Conservation (phyloP, 345 rosid species). For the Cochlearia excelsa region DNA sequence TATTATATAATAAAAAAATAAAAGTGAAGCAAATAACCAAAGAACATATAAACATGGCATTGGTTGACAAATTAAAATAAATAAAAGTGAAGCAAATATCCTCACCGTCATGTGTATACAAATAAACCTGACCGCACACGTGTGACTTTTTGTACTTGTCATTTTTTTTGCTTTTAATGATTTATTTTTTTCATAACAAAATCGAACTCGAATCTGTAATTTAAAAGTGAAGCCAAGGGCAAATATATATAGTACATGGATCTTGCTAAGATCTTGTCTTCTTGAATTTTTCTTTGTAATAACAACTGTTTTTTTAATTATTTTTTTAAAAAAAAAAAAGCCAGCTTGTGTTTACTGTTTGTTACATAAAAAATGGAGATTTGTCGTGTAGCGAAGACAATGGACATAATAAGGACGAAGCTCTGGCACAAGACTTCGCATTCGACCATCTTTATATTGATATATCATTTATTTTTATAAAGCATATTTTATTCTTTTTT, state of each 20-base stretch:
- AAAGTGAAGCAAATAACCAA: background rate
- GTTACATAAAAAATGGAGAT: constrained; percentile 14
- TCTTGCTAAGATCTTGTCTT: constrained; percentile 37
- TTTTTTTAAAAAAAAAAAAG: background rate
- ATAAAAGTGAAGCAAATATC: constrained; percentile 7
- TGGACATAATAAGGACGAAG: constrained; percentile 32
- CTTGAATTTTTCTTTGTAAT: background rate
- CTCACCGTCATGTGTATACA: constrained; percentile 31
- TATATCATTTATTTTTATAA: background rate
- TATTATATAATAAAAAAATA: too few species aligned
- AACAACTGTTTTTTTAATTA: background rate
- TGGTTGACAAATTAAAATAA: constrained; percentile 2
- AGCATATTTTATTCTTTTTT: background rate
- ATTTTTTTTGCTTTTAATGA: constrained; percentile 14
- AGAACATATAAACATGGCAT: background rate
- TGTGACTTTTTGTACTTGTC: constrained; percentile 30
- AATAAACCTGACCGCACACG: constrained; percentile 34
- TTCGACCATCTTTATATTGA: constrained; percentile 24
- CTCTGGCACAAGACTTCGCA: constrained; percentile 28
- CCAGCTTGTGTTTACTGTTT: constrained; percentile 25
- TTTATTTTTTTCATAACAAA: background rate
- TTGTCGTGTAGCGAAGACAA: constrained; percentile 33
- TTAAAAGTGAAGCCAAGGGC: constrained; percentile 23
- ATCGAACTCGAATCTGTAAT: constrained; percentile 26
- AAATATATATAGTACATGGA: constrained; percentile 29